These are phyloP conservation scores for Ascosphaera aggregata DNA, from an alignment of 2,329 filamentous ascomycete genomes.

Conservation along the genomic window DNA sequence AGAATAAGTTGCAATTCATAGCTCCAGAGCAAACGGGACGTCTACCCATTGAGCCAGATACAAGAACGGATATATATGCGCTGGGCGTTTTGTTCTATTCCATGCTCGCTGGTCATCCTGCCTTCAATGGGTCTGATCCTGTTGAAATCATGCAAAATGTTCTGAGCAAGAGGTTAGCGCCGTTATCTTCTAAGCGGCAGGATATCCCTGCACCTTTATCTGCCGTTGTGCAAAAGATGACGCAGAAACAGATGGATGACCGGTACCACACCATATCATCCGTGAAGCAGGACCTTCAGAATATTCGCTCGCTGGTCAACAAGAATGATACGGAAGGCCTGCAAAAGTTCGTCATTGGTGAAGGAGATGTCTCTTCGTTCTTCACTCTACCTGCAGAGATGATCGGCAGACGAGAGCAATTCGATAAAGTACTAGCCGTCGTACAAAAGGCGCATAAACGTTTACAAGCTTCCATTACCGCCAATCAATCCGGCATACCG, in stretches of 20 bases:
- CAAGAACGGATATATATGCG: conserved; percentile 80
- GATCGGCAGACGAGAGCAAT: conserved; percentile 57
- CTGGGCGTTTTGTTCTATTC: conserved; percentile 78
- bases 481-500: conserved; percentile 14
- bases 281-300: conserved; percentile 54
- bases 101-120: conserved; percentile 53
- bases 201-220: conserved; percentile 70
- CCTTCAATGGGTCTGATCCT: conserved; percentile 57
- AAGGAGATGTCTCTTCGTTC: conserved; percentile 77
- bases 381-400: conserved; percentile 66
- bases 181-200: conserved; percentile 50
- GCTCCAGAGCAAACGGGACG: conserved; percentile 88
- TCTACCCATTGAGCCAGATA: conserved; percentile 79
- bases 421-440: conserved; percentile 43
- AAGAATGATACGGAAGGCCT: conserved; percentile 51
- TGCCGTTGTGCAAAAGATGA: conserved; percentile 75
- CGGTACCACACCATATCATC: conserved; percentile 79
- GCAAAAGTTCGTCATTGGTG: conserved; percentile 50
- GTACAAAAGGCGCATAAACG: conserved; percentile 54
- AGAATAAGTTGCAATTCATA: conserved; percentile 76
- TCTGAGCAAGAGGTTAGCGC: conserved; percentile 52
- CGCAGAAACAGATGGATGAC: conserved; percentile 65
- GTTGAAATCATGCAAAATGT: conserved; percentile 86
- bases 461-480: conserved; percentile 21
- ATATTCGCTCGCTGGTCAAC: conserved; percentile 49